Percentiles rank a stretch among this genome's conserved stretches.
These are phyloP conservation scores for Alternaria conjuncta DNA, from an alignment of 2,329 filamentous ascomycete species.

Conservation along the genomic window DNA sequence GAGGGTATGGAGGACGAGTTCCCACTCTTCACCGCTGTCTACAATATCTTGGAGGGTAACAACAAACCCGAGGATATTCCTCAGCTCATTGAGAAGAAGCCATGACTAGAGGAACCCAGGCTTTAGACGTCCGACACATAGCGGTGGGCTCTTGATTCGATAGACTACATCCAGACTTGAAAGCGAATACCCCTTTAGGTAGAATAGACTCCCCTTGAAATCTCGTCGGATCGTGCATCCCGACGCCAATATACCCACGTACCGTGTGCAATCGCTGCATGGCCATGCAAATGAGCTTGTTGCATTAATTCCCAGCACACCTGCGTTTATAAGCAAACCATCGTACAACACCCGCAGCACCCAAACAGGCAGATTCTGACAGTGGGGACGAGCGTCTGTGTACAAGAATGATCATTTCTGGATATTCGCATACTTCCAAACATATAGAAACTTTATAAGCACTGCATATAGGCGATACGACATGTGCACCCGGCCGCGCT, in stretches of 20 bases:
- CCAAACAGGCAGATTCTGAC: not conserved
- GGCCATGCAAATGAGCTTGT: not conserved
- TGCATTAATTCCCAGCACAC: not conserved
- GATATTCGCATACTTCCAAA: not conserved
- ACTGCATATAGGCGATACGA: constrained; percentile 8
- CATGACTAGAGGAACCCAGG: constrained; percentile 6
- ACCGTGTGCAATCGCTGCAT: not conserved
- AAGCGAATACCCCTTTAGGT: constrained; percentile 10
- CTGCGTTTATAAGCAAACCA: not conserved
- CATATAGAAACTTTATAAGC: constrained; percentile 2
- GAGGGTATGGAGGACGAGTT: constrained; percentile 82
- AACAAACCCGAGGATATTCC: constrained; percentile 83
- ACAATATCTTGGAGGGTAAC: constrained; percentile 77
- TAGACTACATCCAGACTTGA: not conserved
- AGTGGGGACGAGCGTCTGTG: not conserved
- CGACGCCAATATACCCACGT: not conserved
- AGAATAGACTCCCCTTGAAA: constrained; percentile 2
- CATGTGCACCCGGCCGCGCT: not conserved
- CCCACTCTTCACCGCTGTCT: constrained; percentile 89
- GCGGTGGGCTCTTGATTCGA: not conserved
- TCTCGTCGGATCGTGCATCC: not conserved
- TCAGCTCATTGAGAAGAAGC: constrained; percentile 59
- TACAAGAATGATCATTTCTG: not conserved
- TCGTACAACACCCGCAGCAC: not conserved
- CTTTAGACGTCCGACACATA: not conserved